Percentiles rank a stretch among this genome's conserved stretches.
These are phyloP conservation scores for Russula virescens DNA, from an alignment of 768 basidiomycete genomes.

Conservation along the genomic window DNA sequence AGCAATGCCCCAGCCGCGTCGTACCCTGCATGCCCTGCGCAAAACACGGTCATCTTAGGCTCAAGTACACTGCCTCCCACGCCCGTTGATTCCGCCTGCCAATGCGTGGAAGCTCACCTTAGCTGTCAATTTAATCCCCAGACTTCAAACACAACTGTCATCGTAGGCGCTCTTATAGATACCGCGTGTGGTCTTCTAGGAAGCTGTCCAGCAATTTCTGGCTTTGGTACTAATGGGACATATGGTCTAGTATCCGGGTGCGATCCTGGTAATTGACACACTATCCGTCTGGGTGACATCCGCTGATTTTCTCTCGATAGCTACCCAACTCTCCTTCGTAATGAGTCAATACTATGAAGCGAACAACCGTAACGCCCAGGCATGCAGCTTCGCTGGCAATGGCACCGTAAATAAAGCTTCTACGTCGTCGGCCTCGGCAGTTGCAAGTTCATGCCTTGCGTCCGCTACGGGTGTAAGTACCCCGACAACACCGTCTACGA, in stretches of 20 bases:
- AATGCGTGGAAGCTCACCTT: conserved; percentile 62
- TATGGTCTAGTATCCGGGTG: conserved; percentile 78
- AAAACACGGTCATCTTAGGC: conserved; percentile 56
- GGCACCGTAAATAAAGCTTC: conserved; percentile 67
- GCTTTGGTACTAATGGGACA: conserved; percentile 63
- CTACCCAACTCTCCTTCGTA: conserved; percentile 73
- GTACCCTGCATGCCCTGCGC: conserved; percentile 43
- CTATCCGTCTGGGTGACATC: background rate
- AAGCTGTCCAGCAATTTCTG: conserved; percentile 63
- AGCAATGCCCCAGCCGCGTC: conserved; percentile 44
- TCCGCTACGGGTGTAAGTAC: conserved; percentile 58
- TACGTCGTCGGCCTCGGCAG: conserved; percentile 45
- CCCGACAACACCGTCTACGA: conserved; percentile 43
- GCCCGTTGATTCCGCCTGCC: conserved; percentile 74
- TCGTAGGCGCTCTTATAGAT: conserved; percentile 58
- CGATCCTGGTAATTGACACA: conserved; percentile 57
- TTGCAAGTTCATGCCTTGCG: conserved; percentile 61
- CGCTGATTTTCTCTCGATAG: conserved; percentile 34
- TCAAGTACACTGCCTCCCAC: conserved; percentile 74
- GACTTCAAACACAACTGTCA: conserved; percentile 52
- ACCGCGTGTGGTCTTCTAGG: conserved; percentile 66
- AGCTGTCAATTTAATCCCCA: conserved; percentile 68
- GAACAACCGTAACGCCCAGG: conserved; percentile 47
- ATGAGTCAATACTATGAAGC: conserved; percentile 75
- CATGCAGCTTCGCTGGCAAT: conserved; percentile 82